Conservation (phyloP, 176 grass and related monocot genomes). For the Phragmites australis region DNA sequence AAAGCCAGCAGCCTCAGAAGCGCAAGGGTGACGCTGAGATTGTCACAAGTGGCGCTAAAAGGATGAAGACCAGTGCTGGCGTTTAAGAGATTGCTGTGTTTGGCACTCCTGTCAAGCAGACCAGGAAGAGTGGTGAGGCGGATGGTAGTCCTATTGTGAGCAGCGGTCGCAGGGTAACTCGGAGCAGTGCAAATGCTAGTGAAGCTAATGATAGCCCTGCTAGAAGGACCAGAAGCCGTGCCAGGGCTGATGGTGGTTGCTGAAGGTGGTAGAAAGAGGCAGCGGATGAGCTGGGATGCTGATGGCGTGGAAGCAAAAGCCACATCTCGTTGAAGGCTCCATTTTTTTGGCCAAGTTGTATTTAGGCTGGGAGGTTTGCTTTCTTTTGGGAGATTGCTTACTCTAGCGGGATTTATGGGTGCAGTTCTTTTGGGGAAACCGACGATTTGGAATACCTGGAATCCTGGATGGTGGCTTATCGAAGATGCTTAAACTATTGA, state of each 20-base stretch:
- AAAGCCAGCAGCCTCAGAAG: constrained; percentile 35
- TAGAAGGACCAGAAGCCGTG: constrained; percentile 33
- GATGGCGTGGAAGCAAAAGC: constrained; percentile 5
- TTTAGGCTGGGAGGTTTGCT: neutral
- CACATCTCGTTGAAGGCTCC: neutral
- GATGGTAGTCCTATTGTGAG: constrained; percentile 7
- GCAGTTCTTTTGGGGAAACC: constrained; percentile 4
- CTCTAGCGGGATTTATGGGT: neutral
- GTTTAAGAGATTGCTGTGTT: constrained; percentile 10
- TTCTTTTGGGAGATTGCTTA: neutral
- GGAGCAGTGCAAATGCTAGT: neutral
- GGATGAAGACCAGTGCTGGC: constrained; percentile 1
- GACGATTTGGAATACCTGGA: neutral
- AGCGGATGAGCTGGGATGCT: constrained; percentile 8
- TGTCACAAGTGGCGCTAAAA: constrained; percentile 14
- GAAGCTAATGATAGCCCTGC: constrained; percentile 20
- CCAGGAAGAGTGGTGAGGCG: constrained; percentile 22
- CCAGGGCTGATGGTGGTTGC: constrained; percentile 18
- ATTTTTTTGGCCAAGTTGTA: constrained; percentile 32
- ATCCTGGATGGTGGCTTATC: neutral
- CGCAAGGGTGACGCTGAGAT: constrained; percentile 2
- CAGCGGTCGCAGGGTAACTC: constrained; percentile 4
- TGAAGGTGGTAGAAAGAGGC: neutral
- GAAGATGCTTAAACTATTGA: neutral
- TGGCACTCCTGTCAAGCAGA: constrained; percentile 5